Base-by-base conservation (phyloP, 306 rosid species). In the Rubus idaeus region DNA sequence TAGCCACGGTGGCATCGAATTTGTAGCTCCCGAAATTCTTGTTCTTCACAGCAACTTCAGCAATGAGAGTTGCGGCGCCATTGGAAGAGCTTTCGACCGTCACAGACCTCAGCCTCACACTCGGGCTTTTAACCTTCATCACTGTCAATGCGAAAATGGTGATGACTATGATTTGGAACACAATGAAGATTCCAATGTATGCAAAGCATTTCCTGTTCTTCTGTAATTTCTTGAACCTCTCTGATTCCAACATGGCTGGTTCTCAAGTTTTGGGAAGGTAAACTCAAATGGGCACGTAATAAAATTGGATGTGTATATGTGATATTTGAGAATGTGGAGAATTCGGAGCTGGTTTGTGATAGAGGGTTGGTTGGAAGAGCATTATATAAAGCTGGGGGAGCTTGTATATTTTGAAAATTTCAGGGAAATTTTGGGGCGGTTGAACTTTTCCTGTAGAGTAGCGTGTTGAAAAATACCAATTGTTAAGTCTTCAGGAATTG, bases 1-100 rank as follows among this genome's bases (percentile, higher is more conserved):
- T 64, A 21, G 57, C 75, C 3, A 13, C 21, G 56, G 39, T 46
- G 20, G 66, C 46, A 58, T 68, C 83, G 44, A 74, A 80, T 8
- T n/a, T 67, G 65, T 74, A 80, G 64, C 62, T 50, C 18, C 83
- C 83, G 21, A 80, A 80, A 40, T 80, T 80, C 71, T 16, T 80
- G 70, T 80, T 80, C 79, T 63, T 67, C 52, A 80, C 52, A 4
- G 75, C 61, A 40, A 68, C 72, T 21, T 74, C 75, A 4, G 79
- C 83, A 56, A 56, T 47, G 26, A 80, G 52, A 10, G 70, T 79
- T 57, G 40, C 68, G 62, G 18, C 47, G 62, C 6, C 2, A 2
- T 9, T 58, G 14, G n/a, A n/a, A 44, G 23, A 7, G 18, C 0
- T 3, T 26, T 10, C 18, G 57, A 74, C 55, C 8, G 26, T 73